A percentile compares a stretch with the other conserved stretches of the same genome.
Evolutionary conservation across 2,329 filamentous ascomycete species (phyloP).

Genomic region (Hirsutella thompsonii): DNA sequence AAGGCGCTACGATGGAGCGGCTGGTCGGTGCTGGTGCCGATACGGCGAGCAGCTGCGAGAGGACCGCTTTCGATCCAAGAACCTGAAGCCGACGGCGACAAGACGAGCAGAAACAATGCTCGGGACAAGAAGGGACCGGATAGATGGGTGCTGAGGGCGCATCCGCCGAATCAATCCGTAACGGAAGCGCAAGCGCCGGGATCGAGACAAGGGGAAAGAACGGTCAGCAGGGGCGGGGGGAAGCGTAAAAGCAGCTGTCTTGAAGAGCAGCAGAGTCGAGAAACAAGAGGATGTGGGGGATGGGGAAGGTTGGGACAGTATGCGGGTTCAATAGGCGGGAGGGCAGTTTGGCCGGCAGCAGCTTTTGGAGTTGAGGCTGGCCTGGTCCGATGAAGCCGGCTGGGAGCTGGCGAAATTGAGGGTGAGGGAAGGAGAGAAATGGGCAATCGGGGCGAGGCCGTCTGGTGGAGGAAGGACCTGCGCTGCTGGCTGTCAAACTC

Average conservation of each 20-base stretch:
- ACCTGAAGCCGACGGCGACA: neutral
- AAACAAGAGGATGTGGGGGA: neutral
- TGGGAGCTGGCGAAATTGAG: slow-evolving; percentile 17
- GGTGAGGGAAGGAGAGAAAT: slow-evolving; percentile 14
- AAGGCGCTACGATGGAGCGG: slow-evolving; percentile 8
- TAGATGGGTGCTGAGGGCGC: neutral
- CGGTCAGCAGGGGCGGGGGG: neutral
- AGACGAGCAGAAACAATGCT: neutral
- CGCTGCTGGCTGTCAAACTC: slow-evolving; percentile 25
- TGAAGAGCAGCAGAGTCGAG: neutral
- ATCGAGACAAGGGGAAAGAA: neutral
- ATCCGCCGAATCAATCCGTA: neutral
- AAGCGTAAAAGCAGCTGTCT: neutral
- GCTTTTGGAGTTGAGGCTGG: slow-evolving; percentile 2
- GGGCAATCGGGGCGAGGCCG: slow-evolving; percentile 24
- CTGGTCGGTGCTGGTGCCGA: slow-evolving; percentile 3
- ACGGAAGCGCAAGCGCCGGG: neutral
- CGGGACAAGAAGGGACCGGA: neutral
- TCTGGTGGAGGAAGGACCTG: slow-evolving; percentile 26
- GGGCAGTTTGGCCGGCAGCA: neutral
- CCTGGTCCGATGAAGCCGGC: slow-evolving; percentile 17
- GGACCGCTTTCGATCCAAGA: slow-evolving; percentile 3
- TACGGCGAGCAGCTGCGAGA: slow-evolving; percentile 8
- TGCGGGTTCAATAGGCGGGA: neutral
- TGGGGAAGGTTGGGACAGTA: too few species aligned